Percentiles rank a stretch among this genome's conserved stretches.
Conservation (phyloP, 371 early-diverging fungal genomes). For the Saksenaea vasiformis region DNA sequence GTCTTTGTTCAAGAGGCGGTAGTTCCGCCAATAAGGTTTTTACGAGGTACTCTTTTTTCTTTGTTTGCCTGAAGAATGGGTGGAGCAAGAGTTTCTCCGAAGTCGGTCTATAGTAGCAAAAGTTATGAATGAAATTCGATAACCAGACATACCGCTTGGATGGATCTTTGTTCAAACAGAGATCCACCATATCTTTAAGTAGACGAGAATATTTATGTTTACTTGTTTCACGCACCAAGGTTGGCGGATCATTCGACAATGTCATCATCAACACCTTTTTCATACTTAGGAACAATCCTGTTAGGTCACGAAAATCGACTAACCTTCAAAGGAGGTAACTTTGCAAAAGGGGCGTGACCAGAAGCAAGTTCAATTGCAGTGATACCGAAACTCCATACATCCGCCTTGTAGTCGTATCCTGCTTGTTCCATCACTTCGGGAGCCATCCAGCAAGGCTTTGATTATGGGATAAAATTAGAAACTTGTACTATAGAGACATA, state of each 20-base stretch:
- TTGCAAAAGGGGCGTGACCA: constrained; percentile 88
- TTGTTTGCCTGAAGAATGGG: constrained; percentile 83
- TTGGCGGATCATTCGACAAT: constrained; percentile 88
- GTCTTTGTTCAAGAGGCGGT: constrained; percentile 70
- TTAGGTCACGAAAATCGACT: background rate
- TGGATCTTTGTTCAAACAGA: constrained; percentile 84
- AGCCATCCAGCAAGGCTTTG: constrained; percentile 82
- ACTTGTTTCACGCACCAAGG: constrained; percentile 75
- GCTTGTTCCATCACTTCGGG: constrained; percentile 68
- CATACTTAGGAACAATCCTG: background rate
- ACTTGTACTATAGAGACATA: constrained; percentile 4
- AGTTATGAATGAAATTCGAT: background rate
- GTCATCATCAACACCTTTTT: constrained; percentile 86
- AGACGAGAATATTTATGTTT: constrained; percentile 73
- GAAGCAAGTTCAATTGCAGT: constrained; percentile 82
- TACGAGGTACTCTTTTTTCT: constrained; percentile 69
- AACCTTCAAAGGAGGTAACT: constrained; percentile 79
- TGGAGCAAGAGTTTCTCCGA: constrained; percentile 79
- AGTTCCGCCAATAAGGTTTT: constrained; percentile 62
- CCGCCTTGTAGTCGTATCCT: constrained; percentile 82
- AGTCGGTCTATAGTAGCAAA: constrained; percentile 58
- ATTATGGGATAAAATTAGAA: background rate
- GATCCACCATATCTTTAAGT: constrained; percentile 87
- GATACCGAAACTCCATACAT: constrained; percentile 89
- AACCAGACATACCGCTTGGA: constrained; percentile 58